phyloP scores from a whole-genome alignment of 495 filamentous ascomycete species.

The Bryoglossum gracile region DNA sequence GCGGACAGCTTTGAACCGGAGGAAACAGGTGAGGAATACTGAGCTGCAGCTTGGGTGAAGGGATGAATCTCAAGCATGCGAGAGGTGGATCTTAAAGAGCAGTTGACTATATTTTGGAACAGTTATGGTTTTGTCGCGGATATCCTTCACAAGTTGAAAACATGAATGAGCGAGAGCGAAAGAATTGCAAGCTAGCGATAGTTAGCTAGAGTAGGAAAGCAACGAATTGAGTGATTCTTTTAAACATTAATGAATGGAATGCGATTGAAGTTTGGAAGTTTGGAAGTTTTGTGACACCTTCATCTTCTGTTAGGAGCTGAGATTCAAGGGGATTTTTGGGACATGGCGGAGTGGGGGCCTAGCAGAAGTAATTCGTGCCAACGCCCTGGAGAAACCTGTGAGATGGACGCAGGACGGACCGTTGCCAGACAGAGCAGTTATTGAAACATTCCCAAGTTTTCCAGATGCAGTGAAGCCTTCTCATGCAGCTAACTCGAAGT shows the following conservation, averaged over 20 bases:
- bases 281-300: too few relatives aligned
- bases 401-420: too few relatives aligned
- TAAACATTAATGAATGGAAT: not conserved
- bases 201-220: not conserved
- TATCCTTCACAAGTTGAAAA: not conserved
- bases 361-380: too few relatives aligned
- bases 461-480: too few relatives aligned
- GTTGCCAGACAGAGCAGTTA: too few relatives aligned
- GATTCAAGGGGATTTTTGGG: too few relatives aligned
- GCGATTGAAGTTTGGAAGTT: not conserved
- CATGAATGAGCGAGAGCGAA: not conserved
- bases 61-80: not conserved
- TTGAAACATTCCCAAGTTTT: too few relatives aligned
- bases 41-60: slow-evolving; percentile 14
- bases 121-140: not conserved
- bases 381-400: too few relatives aligned
- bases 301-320: too few relatives aligned
- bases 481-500: too few relatives aligned
- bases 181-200: not conserved
- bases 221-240: not conserved
- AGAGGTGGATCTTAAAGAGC: not conserved
- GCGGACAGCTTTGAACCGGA: slow-evolving; percentile 53
- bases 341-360: too few relatives aligned
- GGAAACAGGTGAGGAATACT: slow-evolving; percentile 70
- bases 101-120: not conserved